These are phyloP conservation scores for Macroventuria anomochaeta DNA, from an alignment of 2,329 filamentous ascomycete genomes.

Conservation along the genomic window DNA sequence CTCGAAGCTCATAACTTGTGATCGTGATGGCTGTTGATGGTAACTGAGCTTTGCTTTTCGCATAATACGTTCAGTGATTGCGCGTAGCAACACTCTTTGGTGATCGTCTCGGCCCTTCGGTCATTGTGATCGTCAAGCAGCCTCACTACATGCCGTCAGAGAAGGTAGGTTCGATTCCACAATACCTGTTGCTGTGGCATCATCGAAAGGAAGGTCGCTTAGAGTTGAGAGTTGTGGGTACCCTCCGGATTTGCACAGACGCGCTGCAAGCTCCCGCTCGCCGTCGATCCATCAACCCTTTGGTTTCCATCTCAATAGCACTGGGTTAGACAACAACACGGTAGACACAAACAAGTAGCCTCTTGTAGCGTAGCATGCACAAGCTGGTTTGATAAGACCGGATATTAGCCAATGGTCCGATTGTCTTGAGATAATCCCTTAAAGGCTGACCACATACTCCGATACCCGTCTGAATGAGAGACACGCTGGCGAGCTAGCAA, in stretches of 20 bases:
- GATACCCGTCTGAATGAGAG: background rate
- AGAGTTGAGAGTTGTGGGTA: conserved; percentile 5
- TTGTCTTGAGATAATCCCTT: background rate
- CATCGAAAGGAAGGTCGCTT: background rate
- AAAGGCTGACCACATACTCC: conserved; percentile 2
- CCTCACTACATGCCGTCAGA: conserved; percentile 2
- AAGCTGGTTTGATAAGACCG: conserved; percentile 2
- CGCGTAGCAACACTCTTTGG: background rate
- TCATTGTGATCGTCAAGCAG: conserved; percentile 14
- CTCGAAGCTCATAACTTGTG: background rate
- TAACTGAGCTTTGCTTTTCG: conserved; percentile 1
- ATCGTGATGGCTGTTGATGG: background rate
- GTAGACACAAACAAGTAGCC: background rate
- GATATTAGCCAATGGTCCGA: conserved; percentile 8
- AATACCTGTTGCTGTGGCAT: conserved; percentile 3
- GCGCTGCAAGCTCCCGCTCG: conserved; percentile 13
- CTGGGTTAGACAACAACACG: background rate
- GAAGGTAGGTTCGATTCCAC: background rate
- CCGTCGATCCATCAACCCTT: conserved; percentile 10
- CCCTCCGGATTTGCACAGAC: conserved; percentile 7
- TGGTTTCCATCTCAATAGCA: background rate
- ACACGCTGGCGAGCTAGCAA: background rate
- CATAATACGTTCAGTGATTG: background rate
- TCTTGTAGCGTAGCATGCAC: background rate
- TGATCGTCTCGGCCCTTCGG: conserved; percentile 1